These are phyloP conservation scores for Psilocybe tampanensis DNA, from an alignment of 768 basidiomycete species.

Conservation along the genomic window DNA sequence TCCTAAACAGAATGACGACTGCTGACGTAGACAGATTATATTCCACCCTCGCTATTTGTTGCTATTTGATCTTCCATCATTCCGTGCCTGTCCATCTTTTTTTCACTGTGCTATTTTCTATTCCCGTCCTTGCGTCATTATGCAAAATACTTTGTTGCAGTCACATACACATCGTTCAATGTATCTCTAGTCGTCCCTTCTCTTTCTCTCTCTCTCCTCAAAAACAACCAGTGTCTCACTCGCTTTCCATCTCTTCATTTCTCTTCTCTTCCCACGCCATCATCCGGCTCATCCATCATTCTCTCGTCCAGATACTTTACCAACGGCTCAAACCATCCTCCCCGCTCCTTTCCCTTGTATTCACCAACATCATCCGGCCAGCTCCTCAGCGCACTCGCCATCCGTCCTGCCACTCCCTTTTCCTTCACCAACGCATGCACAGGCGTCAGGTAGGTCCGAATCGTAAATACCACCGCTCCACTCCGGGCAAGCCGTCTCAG, in stretches of 20 bases:
- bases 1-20: slow-evolving; percentile 48
- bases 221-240: too few relatives aligned
- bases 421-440: slow-evolving; percentile 55
- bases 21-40: slow-evolving; percentile 55
- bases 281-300: slow-evolving; percentile 13
- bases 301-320: slow-evolving; percentile 39
- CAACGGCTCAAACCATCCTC: slow-evolving; percentile 33
- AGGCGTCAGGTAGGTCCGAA: slow-evolving; percentile 64
- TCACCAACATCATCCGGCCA: slow-evolving; percentile 65
- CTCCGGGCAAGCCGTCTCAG: slow-evolving; percentile 62
- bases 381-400: slow-evolving; percentile 64
- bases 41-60: slow-evolving; percentile 37
- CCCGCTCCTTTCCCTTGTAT: slow-evolving; percentile 44
- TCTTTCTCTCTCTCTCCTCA: background rate
- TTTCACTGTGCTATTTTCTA: slow-evolving; percentile 12
- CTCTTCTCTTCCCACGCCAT: slow-evolving; percentile 19
- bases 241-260: slow-evolving; percentile 6
- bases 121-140: slow-evolving; percentile 29
- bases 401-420: slow-evolving; percentile 57
- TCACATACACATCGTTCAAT: too few relatives aligned
- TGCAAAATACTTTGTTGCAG: too few relatives aligned
- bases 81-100: slow-evolving; percentile 24
- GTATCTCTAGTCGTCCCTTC: background rate
- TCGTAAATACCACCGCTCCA: slow-evolving; percentile 70
- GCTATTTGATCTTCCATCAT: slow-evolving; percentile 36